Base-by-base conservation (phyloP, 768 basidiomycete genomes). In the Amanita subjunquillea region DNA sequence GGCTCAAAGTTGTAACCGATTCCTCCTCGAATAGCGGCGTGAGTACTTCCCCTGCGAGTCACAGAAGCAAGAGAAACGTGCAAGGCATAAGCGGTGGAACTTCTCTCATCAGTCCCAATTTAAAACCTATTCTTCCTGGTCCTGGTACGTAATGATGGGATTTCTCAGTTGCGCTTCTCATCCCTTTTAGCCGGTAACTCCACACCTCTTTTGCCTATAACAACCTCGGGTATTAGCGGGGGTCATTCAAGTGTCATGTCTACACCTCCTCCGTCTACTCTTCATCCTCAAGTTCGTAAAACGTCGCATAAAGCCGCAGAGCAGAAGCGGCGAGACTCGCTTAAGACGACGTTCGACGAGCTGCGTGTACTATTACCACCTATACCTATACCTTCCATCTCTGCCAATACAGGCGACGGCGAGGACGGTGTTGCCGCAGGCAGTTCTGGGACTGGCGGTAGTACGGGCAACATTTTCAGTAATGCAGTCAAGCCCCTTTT, bases 251-350 rank as follows among this genome's bases (percentile, higher is more conserved):
- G 22, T 46, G 25, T 37, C 5, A 9, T 34, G 13, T 6, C 51
- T 2, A 17, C 43, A 20, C 17, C 40, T 27, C 4, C 51, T 13
- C 38, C 34, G 36, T 44, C 50, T 15, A 37, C 36, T 17, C 17
- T 32, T 66, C 67, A 39, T 32, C 68, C 67, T 27, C 74, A 74
- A 34, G 66, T 77, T 44, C 78, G 81, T 54, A 91, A 90, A 65
- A 85, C 84, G 27, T 89, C 89, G 6, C 90, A 99, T 69, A 98
- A 97, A 68, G 89, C 85, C 10, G 96, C 96, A 4, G 96, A 99
- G 67, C 96, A 99, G 66, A 93, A 94, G 64, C 86, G 96, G 42
- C 83, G 96, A 7, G 95, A 99, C 67, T 93, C 91, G 41, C 80
- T 98, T 55, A 99, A 98, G 71, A 84, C 87, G 13, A 91, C 93